Evolutionary conservation across 306 rosid genomes (phyloP), one percentile per base, ranked within the genome.

Genomic region (Gastrolobium bilobum): DNA sequence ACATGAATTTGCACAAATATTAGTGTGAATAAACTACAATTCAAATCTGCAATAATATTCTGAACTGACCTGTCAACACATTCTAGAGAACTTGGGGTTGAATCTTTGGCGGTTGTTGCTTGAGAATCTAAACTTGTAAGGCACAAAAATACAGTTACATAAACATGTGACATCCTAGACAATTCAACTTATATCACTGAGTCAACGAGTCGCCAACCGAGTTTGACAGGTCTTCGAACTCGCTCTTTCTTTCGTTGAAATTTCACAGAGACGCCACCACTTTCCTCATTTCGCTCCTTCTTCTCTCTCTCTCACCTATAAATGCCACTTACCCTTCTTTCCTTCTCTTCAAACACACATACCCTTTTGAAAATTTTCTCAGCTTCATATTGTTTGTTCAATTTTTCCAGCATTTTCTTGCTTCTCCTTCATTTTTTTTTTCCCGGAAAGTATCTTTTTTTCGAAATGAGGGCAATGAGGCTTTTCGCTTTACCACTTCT

Each of bases 131-230:
- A 62, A 77, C 75, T 50, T 62, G 5, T 0, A 76, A 78, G 79
- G 52, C 82, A 69, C 65, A 47, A 2, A 58, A 29, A 7, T 2
- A 2, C 9, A 50, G 60, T 31, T 11, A 46, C 2, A 81, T 54
- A n/a, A 43, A 33, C 31, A n/a, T 46, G 10, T 5, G 26, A 47
- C 56, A 47, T 13, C 4, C 4, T 11, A 46, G 1, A 30, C 11
- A 47, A 3, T n/a, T 33, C 0, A 4, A 6, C 11, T 48, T 3
- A 26, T 35, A 38, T 76, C 79, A 47, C 47, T 14, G 68, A 57
- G 79, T 77, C 82, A 35, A 78, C 2, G 4, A 74, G 87, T 83
- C 77, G 86, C 87, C 86, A 15, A 66, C 57, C 68, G 83, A 61
- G 84, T 83, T 75, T 50, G 61, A 63, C 86, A 81, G 85, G 81